A percentile compares a stretch with the other conserved stretches of the same genome.
phyloP scores from a whole-genome alignment of 2,329 filamentous ascomycete species.

The Botryotinia globosa region DNA sequence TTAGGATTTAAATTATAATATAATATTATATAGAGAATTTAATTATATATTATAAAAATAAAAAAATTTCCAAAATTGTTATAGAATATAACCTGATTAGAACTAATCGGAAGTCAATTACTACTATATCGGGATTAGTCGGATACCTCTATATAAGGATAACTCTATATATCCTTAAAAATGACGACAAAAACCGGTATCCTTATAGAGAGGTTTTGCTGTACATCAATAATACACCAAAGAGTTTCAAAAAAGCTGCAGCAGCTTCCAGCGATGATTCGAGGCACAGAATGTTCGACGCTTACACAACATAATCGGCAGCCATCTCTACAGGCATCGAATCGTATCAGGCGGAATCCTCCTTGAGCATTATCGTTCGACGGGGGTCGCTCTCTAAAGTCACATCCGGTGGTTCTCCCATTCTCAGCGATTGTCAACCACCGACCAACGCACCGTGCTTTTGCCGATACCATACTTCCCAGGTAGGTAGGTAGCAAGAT shows the following conservation, averaged over 20 bases:
- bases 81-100: too few species aligned
- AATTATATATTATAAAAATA: too few species aligned
- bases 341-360: background rate
- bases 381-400: background rate
- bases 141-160: too few species aligned
- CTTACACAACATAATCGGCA: background rate
- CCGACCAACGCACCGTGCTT: slow-evolving; percentile 3
- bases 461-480: background rate
- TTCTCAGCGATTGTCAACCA: background rate
- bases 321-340: background rate
- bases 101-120: too few species aligned
- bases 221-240: background rate
- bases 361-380: background rate
- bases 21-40: too few species aligned
- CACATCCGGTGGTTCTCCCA: background rate
- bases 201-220: too few species aligned
- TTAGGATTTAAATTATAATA: too few species aligned
- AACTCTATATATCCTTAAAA: too few species aligned
- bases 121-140: too few species aligned
- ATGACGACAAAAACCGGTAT: too few species aligned
- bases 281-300: background rate
- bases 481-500: background rate
- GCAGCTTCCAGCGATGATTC: background rate
- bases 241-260: background rate
- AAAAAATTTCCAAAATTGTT: too few species aligned